Conservation (phyloP, 1,284 basidiomycete species). For the Pyrrhoderma noxium region DNA sequence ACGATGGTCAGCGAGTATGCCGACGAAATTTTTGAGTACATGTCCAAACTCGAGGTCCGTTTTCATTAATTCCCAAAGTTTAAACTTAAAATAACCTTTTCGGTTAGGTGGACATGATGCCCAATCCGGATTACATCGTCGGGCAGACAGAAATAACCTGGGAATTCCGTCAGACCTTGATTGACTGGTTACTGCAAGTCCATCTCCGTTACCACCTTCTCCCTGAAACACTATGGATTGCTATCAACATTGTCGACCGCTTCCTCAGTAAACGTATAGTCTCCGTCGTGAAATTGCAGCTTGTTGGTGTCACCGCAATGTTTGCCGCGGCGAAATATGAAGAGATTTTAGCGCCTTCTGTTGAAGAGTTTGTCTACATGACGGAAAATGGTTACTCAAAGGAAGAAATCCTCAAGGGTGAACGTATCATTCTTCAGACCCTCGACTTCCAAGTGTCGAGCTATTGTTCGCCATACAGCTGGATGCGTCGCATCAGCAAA, state of each 20-base stretch:
- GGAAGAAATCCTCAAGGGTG: conserved; percentile 97
- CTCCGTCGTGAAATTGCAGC: conserved; percentile 91
- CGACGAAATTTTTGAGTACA: conserved; percentile 96
- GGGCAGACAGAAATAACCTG: conserved; percentile 94
- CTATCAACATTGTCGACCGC: conserved; percentile 95
- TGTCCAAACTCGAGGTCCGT: conserved; percentile 83
- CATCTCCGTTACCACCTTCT: conserved; percentile 97
- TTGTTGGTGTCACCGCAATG: conserved; percentile 95
- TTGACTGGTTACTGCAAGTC: conserved; percentile 98
- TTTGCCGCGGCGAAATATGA: conserved; percentile 99
- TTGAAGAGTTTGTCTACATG: conserved; percentile 97
- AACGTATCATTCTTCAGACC: conserved; percentile 90
- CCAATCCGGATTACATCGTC: conserved; percentile 90
- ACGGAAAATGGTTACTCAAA: conserved; percentile 90
- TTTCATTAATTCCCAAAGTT: not conserved
- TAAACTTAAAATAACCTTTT: not conserved
- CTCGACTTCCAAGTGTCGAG: conserved; percentile 94
- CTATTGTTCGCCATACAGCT: conserved; percentile 99
- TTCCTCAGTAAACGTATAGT: conserved; percentile 92
- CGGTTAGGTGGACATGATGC: conserved; percentile 77
- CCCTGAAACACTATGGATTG: conserved; percentile 97
- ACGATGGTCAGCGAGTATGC: conserved; percentile 99
- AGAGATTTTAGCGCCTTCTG: conserved; percentile 91
- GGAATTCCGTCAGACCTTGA: conserved; percentile 91
- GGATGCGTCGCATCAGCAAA: conserved; percentile 98